phyloP scores from a whole-genome alignment of 345 rosid genomes.

The Boechera stricta region DNA sequence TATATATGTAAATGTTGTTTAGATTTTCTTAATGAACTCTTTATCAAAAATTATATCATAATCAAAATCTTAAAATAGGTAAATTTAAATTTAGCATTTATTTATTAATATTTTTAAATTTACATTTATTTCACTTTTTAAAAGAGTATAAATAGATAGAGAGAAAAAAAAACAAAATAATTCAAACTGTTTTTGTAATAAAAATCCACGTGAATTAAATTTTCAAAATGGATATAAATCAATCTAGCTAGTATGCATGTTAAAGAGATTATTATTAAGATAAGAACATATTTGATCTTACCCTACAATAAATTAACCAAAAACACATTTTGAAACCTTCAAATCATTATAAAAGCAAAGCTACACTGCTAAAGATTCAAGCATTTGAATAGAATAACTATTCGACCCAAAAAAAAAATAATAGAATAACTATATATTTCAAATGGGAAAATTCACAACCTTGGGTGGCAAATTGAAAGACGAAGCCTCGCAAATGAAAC shows the following conservation, averaged over 20 bases:
- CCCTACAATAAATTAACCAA: not conserved
- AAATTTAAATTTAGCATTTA: not conserved
- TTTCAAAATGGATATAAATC: not conserved
- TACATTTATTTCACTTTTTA: not conserved
- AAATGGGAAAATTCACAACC: constrained; percentile 28
- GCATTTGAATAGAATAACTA: not conserved
- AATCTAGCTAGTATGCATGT: not conserved
- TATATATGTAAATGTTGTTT: not conserved
- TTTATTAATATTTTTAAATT: not conserved
- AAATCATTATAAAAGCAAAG: constrained; percentile 10
- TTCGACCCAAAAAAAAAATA: too few relatives aligned
- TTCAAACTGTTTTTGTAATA: not conserved
- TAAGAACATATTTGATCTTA: not conserved
- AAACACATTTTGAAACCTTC: not conserved
- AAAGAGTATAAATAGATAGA: not conserved
- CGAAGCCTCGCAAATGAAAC: constrained; percentile 35
- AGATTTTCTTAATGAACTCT: not conserved
- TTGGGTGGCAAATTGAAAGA: constrained; percentile 32
- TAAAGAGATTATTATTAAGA: not conserved
- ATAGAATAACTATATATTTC: not conserved
- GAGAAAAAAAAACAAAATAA: not conserved
- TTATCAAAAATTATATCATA: not conserved
- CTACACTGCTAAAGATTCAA: constrained; percentile 9
- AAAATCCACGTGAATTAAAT: not conserved
- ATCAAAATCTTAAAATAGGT: not conserved